Base-by-base conservation (phyloP, 2,329 filamentous ascomycete genomes). In the Fonsecaea multimorphosa region DNA sequence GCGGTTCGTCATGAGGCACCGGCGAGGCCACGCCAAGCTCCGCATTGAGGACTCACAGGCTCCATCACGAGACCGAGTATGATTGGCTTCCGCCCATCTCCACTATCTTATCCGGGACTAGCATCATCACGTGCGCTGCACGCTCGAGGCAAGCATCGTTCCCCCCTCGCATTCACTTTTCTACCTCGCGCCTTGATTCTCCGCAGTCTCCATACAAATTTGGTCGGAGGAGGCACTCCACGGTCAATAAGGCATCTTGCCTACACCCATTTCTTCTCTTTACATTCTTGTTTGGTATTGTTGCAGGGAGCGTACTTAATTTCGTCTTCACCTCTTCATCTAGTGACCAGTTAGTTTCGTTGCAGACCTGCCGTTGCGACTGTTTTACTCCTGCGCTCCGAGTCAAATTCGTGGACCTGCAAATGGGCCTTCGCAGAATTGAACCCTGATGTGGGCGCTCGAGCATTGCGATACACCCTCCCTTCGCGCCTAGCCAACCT, bases 381-480 rank as follows among this genome's bases (percentile, higher is more conserved):
- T 34, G 11, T 32, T 54, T 9, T 19, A 32, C 52, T 32, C 27
- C 31, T 54, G 52, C 44, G 44, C 12, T 57, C 24, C 11, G 19
- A 49, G 8, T 24, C 22, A 49, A 24, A 12, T 54, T 53, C 53
- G 11, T 58, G 55, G 51, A 55, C 31, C 29, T 51, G 40, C 61
- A 64, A 44, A 68, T 68, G 67, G 52, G 54, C 53, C 54, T 52
- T 44, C 52, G 24, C 22, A 54, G 38, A 24, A 27, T 49, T 16
- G 32, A 60, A 57, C 32, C 58, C 63, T 58, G 40, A 67, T 69
- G 65, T 67, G 64, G 65, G 55, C 62, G 65, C 62, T 38, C 49
- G 56, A n/a, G 32, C 31, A 22, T 62, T 27, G 52, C 52, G 67
- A 55, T 57, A 65, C 60, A 60, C 49, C n/a, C 46, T 46, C 7